Conservation (phyloP, 169 alveolate species). For the Plasmodium reichenowi region DNA sequence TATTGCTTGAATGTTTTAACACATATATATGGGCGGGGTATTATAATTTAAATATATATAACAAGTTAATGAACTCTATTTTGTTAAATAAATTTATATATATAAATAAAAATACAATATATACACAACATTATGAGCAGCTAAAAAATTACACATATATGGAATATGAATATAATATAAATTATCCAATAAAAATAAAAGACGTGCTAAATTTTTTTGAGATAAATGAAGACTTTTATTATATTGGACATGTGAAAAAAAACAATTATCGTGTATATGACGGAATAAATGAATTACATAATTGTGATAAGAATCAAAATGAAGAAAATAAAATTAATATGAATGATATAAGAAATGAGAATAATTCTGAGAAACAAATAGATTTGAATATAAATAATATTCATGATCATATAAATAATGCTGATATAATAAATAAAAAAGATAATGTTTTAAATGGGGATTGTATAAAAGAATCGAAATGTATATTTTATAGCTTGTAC, state of each 20-base stretch:
- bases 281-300: background rate
- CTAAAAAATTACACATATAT: slow-evolving; percentile 34
- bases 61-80: slow-evolving; percentile 52
- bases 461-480: background rate
- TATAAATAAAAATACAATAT: slow-evolving; percentile 12
- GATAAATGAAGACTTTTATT: background rate
- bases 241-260: background rate
- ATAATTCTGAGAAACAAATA: too few relatives aligned
- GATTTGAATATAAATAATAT: background rate
- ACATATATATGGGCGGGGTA: slow-evolving; percentile 77
- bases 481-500: slow-evolving; percentile 5
- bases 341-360: too few relatives aligned
- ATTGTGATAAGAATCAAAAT: background rate
- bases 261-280: background rate
- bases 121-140: slow-evolving; percentile 43
- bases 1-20: slow-evolving; percentile 60
- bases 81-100: slow-evolving; percentile 50
- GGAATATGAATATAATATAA: slow-evolving; percentile 53
- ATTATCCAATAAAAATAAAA: slow-evolving; percentile 46
- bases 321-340: background rate
- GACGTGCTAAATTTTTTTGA: slow-evolving; percentile 29
- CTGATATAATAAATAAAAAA: background rate
- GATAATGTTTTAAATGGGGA: background rate
- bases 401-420: background rate
- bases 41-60: slow-evolving; percentile 66